phyloP scores from a whole-genome alignment of 2,329 filamentous ascomycete genomes.

The Pseudocercospora vitis region DNA sequence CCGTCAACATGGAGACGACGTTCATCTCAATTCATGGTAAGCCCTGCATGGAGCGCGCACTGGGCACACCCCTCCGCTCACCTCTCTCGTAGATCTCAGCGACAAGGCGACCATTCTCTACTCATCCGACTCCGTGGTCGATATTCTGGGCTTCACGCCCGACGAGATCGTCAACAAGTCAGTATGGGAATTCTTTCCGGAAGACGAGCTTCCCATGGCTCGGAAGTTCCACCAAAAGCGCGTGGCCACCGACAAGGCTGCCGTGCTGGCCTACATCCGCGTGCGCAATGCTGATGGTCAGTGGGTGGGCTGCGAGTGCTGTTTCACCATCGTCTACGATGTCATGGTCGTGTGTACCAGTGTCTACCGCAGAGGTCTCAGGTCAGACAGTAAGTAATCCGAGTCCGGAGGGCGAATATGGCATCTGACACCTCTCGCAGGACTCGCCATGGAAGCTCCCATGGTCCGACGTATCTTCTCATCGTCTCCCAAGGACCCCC shows the following conservation, averaged over 20 bases:
- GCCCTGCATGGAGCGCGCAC: conserved; percentile 36
- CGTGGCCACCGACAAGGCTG: conserved; percentile 77
- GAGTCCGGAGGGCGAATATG: neutral
- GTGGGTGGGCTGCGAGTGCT: conserved; percentile 82
- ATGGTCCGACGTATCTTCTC: conserved; percentile 77
- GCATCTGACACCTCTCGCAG: conserved; percentile 46
- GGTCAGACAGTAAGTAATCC: conserved; percentile 70
- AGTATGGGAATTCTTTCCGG: conserved; percentile 84
- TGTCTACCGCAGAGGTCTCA: conserved; percentile 67
- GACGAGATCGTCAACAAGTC: conserved; percentile 73
- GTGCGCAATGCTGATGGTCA: conserved; percentile 67
- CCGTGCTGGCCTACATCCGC: conserved; percentile 76
- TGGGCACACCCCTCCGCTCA: conserved; percentile 1
- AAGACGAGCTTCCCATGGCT: conserved; percentile 74
- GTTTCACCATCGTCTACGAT: conserved; percentile 86
- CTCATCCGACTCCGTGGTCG: conserved; percentile 77
- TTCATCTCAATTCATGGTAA: conserved; percentile 90
- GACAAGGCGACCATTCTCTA: conserved; percentile 77
- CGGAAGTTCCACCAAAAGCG: conserved; percentile 70
- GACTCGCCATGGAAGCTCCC: conserved; percentile 73
- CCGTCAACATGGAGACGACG: conserved; percentile 49
- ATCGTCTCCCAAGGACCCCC: conserved; percentile 76
- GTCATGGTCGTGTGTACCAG: conserved; percentile 82
- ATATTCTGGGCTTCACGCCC: conserved; percentile 78
- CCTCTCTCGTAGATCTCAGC: conserved; percentile 60